These are phyloP conservation scores for Seiridium unicorne DNA, from an alignment of 2,329 filamentous ascomycete genomes.

Conservation along the genomic window DNA sequence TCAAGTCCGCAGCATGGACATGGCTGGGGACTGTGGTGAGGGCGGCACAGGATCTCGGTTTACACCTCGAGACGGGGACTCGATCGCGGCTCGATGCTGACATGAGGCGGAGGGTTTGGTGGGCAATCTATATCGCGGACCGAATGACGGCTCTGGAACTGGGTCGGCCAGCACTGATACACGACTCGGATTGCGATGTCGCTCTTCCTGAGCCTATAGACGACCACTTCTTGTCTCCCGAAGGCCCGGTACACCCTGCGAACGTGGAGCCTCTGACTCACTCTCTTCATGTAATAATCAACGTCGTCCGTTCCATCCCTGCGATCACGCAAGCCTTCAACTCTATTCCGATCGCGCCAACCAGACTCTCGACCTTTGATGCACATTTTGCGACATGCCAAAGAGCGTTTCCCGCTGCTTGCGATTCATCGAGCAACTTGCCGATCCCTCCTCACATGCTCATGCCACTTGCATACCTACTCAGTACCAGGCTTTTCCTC, in stretches of 20 bases:
- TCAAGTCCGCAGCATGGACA: constrained; percentile 80
- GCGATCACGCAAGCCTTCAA: constrained; percentile 70
- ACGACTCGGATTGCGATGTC: constrained; percentile 86
- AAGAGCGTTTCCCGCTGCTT: constrained; percentile 71
- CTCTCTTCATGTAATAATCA: constrained; percentile 75
- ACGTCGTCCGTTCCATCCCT: constrained; percentile 76
- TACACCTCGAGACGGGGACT: constrained; percentile 72
- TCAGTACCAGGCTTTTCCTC: constrained; percentile 80
- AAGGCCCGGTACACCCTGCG: constrained; percentile 50
- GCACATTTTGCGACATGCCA: constrained; percentile 75
- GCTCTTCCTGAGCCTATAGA: constrained; percentile 76
- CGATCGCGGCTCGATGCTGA: constrained; percentile 78
- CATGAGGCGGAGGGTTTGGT: constrained; percentile 88
- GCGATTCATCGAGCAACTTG: constrained; percentile 64
- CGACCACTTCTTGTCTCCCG: constrained; percentile 70
- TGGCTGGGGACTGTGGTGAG: constrained; percentile 81
- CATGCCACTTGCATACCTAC: constrained; percentile 72
- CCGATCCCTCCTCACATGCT: constrained; percentile 73
- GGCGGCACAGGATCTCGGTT: constrained; percentile 78
- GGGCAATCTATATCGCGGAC: constrained; percentile 89
- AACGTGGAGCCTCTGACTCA: constrained; percentile 59
- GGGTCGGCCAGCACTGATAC: constrained; percentile 76
- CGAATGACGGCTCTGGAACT: constrained; percentile 77
- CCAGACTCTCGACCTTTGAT: constrained; percentile 76
- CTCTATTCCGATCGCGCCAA: constrained; percentile 62